These are phyloP conservation scores for Mycocentrospora acerina DNA, from an alignment of 2,329 filamentous ascomycete species.

Conservation along the genomic window DNA sequence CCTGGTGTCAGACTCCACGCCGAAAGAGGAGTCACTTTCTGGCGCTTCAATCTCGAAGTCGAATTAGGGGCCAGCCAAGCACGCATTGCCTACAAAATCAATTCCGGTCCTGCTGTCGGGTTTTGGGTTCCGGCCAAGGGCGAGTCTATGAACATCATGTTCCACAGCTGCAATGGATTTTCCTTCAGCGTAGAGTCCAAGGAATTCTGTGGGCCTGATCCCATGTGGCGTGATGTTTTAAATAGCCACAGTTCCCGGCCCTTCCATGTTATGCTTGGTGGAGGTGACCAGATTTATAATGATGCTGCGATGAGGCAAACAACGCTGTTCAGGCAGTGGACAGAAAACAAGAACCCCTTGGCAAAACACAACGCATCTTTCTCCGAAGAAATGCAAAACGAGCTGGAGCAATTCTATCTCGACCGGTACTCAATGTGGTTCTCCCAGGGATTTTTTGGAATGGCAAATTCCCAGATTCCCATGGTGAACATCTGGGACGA, in stretches of 20 bases:
- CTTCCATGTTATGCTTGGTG: conserved; percentile 98
- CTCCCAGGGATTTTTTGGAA: conserved; percentile 88
- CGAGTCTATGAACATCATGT: conserved; percentile 98
- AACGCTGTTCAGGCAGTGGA: conserved; percentile 78
- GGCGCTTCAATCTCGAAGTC: conserved; percentile 94
- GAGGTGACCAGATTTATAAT: conserved; percentile 96
- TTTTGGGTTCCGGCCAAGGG: conserved; percentile 91
- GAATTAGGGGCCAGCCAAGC: conserved; percentile 78
- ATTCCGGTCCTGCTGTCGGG: conserved; percentile 79
- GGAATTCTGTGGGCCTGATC: conserved; percentile 86
- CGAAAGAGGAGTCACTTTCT: conserved; percentile 89
- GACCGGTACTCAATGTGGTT: conserved; percentile 93
- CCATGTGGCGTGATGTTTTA: conserved; percentile 93
- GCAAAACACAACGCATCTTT: conserved; percentile 80
- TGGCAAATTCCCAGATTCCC: conserved; percentile 91
- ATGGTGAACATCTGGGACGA: conserved; percentile 99
- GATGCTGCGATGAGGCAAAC: conserved; percentile 79
- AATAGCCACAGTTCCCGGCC: conserved; percentile 89
- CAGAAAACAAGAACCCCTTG: conserved; percentile 73
- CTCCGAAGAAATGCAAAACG: conserved; percentile 77
- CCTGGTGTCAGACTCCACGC: conserved; percentile 78
- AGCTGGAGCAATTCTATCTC: conserved; percentile 86
- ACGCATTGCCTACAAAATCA: conserved; percentile 93
- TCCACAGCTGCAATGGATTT: conserved; percentile 97
- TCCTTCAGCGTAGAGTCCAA: conserved; percentile 75